Base-by-base conservation (phyloP, 805 yeast species). In the Ogataea henricii region DNA sequence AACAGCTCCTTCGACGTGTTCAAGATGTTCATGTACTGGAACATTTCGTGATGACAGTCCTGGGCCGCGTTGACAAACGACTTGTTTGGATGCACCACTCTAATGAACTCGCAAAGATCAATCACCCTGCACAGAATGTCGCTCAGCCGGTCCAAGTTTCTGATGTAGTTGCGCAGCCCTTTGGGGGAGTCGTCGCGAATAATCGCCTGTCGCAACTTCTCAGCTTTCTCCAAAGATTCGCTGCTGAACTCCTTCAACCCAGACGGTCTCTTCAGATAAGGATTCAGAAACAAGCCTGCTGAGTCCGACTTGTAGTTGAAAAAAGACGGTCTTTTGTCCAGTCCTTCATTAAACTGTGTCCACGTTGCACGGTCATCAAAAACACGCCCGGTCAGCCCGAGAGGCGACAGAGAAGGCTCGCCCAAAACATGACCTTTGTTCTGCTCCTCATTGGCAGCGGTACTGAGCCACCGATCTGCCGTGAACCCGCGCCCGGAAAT, bases 101-200 rank as follows among this genome's bases (percentile, higher is more conserved):
- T 72, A 23, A 94, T 81, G 68, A 92, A 92, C 58, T 91, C 98
- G 30, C 96, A 92, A 42, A 92, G 77, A 66, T 94, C 99, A 34
- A 94, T 91, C 5, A 89, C 97, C 47, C 96, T 79, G 63, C 99
- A 94, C 25, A 94, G 68, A 23, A 86, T 79, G 62, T 94, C 98
- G 59, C 96, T 87, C 33, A 94, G 69, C 55, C 89, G 81, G 63
- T 94, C 99, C 53, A 94, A 70, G 44, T 82, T 81, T 36, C 79
- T 62, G 45, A 92, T 78, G 45, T 81, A 88, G 4, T 71, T 65
- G 14, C 58, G 55, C 17, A 76, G 58, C 1, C 79, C 87, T 8
- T 71, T 69, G 0, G 57, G 62, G 1, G 76, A 57, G 18, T 72
- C 69, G 42, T 78, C 78, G 6, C 59, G 60, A 13, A 81, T 68